Conservation (phyloP, 2,329 filamentous ascomycete genomes). For the Setomelanomma holmii region DNA sequence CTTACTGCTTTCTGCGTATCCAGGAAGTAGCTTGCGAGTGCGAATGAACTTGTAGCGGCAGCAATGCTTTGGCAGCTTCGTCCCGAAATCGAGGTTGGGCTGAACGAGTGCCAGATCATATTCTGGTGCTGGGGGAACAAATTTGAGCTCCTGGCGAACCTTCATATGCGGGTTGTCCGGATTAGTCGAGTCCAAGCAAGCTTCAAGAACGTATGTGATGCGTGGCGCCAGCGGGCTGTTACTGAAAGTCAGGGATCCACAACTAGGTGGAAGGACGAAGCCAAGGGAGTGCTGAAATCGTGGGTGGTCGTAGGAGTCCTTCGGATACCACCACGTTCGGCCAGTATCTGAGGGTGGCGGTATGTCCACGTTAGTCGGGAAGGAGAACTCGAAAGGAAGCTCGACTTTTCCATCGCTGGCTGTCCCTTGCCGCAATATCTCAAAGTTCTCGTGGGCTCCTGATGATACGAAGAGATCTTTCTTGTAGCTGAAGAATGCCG, state of each 20-base stretch:
- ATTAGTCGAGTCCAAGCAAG: slow-evolving; percentile 8
- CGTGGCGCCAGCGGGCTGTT: slow-evolving; percentile 6
- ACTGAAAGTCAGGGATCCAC: slow-evolving; percentile 1
- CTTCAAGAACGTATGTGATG: slow-evolving; percentile 27
- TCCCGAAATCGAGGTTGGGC: slow-evolving; percentile 22
- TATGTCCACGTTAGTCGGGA: slow-evolving; percentile 25
- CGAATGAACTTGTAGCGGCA: slow-evolving; percentile 29
- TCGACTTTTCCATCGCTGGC: slow-evolving; percentile 28
- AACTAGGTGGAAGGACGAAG: slow-evolving; percentile 26
- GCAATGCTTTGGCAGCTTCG: slow-evolving; percentile 22
- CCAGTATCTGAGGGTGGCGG: slow-evolving; percentile 13
- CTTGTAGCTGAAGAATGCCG: slow-evolving; percentile 24
- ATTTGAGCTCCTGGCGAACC: slow-evolving; percentile 7
- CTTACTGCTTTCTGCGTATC: slow-evolving; percentile 24
- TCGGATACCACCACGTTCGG: slow-evolving; percentile 18
- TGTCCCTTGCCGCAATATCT: slow-evolving; percentile 28
- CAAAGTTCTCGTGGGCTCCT: slow-evolving; percentile 23
- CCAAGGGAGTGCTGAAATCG: slow-evolving; percentile 35
- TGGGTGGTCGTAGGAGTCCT: slow-evolving; percentile 28
- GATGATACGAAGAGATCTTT: slow-evolving; percentile 29
- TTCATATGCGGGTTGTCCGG: slow-evolving; percentile 1
- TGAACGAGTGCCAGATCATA: slow-evolving; percentile 23
- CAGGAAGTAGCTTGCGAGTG: slow-evolving; percentile 29
- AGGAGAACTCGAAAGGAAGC: slow-evolving; percentile 35
- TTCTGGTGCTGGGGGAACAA: slow-evolving; percentile 15